Conservation (phyloP, 805 yeast species). For the Priceomyces haplophilus region DNA sequence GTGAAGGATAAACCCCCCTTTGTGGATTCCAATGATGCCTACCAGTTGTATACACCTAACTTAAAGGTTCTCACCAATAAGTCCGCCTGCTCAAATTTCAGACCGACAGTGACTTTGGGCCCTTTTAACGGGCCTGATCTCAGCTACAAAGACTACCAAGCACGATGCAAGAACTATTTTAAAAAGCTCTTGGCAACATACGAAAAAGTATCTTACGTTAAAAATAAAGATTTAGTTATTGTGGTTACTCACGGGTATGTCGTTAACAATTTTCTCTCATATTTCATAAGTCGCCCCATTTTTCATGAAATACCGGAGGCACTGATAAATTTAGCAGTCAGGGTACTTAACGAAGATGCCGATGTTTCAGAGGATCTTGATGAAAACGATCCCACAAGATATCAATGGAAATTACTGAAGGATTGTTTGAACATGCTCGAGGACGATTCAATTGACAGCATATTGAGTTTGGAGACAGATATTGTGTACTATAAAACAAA, state of each 20-base stretch:
- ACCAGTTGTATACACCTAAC: slow-evolving; percentile 45
- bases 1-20: slow-evolving; percentile 43
- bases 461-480: slow-evolving; percentile 39
- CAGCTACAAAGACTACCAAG: slow-evolving; percentile 38
- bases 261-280: slow-evolving; percentile 36
- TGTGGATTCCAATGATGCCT: slow-evolving; percentile 42
- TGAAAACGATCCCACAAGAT: slow-evolving; percentile 14
- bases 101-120: slow-evolving; percentile 43
- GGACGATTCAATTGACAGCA: slow-evolving; percentile 23
- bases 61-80: slow-evolving; percentile 33
- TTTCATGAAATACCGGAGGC: slow-evolving; percentile 45
- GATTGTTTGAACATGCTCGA: slow-evolving; percentile 33
- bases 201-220: slow-evolving; percentile 32
- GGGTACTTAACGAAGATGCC: slow-evolving; percentile 12
- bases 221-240: slow-evolving; percentile 33
- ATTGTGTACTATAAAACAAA: slow-evolving; percentile 44
- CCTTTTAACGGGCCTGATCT: slow-evolving; percentile 42
- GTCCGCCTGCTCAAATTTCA: slow-evolving; percentile 33
- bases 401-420: slow-evolving; percentile 30
- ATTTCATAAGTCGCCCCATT: slow-evolving; percentile 42
- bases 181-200: slow-evolving; percentile 42
- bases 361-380: slow-evolving; percentile 9
- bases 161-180: slow-evolving; percentile 37
- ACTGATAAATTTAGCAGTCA: slow-evolving; percentile 30
- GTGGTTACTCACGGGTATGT: slow-evolving; percentile 43